phyloP scores from a whole-genome alignment of 331 rosid species.

The Malus hybrid region DNA sequence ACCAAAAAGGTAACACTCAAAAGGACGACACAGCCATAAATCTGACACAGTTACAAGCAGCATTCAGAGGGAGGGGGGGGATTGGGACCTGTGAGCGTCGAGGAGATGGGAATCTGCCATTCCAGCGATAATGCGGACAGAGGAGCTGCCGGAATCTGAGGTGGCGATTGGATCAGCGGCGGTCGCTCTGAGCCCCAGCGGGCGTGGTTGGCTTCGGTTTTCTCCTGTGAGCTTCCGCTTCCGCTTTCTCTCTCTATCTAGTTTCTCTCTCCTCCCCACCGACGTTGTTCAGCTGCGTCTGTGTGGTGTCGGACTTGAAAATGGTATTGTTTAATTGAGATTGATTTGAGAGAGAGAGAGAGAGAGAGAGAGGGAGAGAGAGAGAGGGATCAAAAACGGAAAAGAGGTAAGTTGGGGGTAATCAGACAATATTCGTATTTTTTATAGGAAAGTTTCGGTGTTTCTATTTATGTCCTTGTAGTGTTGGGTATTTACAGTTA shows the following conservation, averaged over 20 bases:
- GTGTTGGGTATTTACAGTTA: not conserved
- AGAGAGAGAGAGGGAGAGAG: not conserved
- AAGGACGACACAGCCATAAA: constrained; percentile 8
- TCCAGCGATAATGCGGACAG: constrained; percentile 16
- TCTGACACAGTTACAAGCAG: constrained; percentile 15
- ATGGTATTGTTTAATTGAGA: constrained; percentile 2
- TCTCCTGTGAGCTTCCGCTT: not conserved
- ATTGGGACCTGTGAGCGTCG: constrained; percentile 4
- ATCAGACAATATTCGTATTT: not conserved
- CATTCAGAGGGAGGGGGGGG: not conserved
- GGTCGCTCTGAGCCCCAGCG: not conserved
- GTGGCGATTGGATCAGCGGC: constrained; percentile 10
- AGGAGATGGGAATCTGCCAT: constrained; percentile 10
- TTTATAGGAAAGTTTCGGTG: not conserved
- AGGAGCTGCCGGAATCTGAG: constrained; percentile 20
- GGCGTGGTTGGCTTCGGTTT: not conserved
- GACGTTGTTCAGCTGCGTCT: constrained; percentile 22
- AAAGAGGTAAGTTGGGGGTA: not conserved
- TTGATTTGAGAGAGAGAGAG: constrained; percentile 23
- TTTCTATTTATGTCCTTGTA: constrained; percentile 1
- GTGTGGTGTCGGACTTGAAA: constrained; percentile 36
- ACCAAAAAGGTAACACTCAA: not conserved
- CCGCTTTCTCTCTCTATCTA: not conserved
- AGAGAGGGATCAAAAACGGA: not conserved
- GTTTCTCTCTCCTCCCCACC: constrained; percentile 28